Evolutionary conservation across 805 yeast genomes (phyloP), one percentile per base, ranked within the genome.

Genomic region (Cyberlindnera bimundalis): DNA sequence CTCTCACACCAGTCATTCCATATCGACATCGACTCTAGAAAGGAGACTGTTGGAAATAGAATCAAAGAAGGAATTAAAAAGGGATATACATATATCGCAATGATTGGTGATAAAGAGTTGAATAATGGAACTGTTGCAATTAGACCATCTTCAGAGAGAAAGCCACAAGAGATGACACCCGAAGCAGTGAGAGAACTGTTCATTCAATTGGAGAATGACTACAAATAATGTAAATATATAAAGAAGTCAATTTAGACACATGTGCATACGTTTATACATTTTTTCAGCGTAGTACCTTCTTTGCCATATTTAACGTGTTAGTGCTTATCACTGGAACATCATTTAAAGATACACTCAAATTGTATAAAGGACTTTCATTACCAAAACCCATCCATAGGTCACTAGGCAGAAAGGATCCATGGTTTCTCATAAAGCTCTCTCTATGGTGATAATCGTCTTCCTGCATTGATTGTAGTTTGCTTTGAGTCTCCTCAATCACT

Each of bases 71-170:
- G 95, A 2, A 69, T 83, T 12, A 58, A 62, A 40, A 79, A 79
- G 51, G 88, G 91, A 1, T 89, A 84, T 59, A 81, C 84, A 8
- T 93, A 77, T 55, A 74, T 91, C 33, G 66, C 88, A n/a, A 76
- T 90, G 63, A 73, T 93, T 29, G 99, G 99, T 20, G 96, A 89
- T 51, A 77, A 78, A 49, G 99, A 93, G 60, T 66, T 84, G 7
- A 76, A 71, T 35, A 61, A 63, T 27, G 76, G 76, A 0, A 74
- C 75, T 1, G 65, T 81, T 14, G 79, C 95, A 1, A 71, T 91
- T 9, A 73, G 96, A 56, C 59, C 77, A 6, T 66, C 84, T 27
- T 74, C 67, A 23, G 68, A 66, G 40, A 68, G 79, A 39, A 71
- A 63, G 34, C 56, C 59, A 13, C 23, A 57, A 43, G 60, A 78